These are phyloP conservation scores for Neonectria coccinea DNA, from an alignment of 2,329 filamentous ascomycete species.

Conservation along the genomic window DNA sequence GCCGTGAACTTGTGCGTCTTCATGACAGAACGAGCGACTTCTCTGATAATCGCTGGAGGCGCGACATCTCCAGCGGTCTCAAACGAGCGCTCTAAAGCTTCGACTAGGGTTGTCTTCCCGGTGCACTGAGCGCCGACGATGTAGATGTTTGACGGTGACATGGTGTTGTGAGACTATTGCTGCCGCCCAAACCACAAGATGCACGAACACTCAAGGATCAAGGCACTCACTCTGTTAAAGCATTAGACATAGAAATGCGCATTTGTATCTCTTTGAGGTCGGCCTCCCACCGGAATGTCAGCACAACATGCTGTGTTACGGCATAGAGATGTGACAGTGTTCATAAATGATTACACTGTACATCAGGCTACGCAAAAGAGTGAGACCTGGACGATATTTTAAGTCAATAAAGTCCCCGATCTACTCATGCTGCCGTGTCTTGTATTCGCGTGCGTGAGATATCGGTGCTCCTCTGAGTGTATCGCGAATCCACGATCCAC, in stretches of 20 bases:
- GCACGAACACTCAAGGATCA: neutral
- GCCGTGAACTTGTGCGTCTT: slow-evolving; percentile 48
- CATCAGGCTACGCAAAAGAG: neutral
- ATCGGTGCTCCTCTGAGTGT: too few species aligned
- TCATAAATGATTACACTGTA: neutral
- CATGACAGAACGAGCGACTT: slow-evolving; percentile 54
- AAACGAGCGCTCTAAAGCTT: slow-evolving; percentile 46
- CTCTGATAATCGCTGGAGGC: slow-evolving; percentile 42
- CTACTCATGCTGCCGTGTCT: too few species aligned
- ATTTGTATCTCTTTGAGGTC: neutral
- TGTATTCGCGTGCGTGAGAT: too few species aligned
- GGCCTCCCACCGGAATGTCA: neutral
- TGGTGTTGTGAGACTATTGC: neutral
- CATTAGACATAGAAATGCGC: neutral
- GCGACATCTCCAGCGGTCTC: slow-evolving; percentile 16
- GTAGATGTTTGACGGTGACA: slow-evolving; percentile 48
- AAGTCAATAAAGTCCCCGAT: too few species aligned
- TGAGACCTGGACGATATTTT: too few species aligned
- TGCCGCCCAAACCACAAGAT: neutral
- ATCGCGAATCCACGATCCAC: too few species aligned
- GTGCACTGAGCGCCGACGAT: slow-evolving; percentile 57
- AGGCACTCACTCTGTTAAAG: too few species aligned
- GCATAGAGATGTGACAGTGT: neutral
- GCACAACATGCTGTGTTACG: neutral
- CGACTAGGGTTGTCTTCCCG: slow-evolving; percentile 58